Percentiles rank a stretch among this genome's conserved stretches.
phyloP scores from a whole-genome alignment of 2,329 filamentous ascomycete species.

The Fusarium burgessii region DNA sequence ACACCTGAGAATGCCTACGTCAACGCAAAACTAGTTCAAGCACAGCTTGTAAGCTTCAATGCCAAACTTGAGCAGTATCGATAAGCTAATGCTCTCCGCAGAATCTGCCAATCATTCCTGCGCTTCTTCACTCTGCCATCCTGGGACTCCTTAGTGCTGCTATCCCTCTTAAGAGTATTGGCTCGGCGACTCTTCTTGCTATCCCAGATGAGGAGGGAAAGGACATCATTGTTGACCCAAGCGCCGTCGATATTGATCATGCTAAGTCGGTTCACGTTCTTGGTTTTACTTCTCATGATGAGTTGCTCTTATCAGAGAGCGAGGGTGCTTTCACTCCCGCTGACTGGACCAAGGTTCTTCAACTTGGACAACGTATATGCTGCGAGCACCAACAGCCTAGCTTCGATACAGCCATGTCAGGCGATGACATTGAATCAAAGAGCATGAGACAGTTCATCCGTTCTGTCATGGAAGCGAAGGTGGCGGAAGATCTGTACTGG shows the following conservation, averaged over 20 bases:
- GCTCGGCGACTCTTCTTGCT: conserved; percentile 74
- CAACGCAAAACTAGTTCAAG: conserved; percentile 69
- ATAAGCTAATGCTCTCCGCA: conserved; percentile 51
- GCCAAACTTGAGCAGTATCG: neutral
- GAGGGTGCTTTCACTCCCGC: conserved; percentile 81
- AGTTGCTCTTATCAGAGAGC: conserved; percentile 83
- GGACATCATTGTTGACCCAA: conserved; percentile 69
- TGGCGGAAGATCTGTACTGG: conserved; percentile 68
- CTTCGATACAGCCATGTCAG: conserved; percentile 59
- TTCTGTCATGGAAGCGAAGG: conserved; percentile 68
- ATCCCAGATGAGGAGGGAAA: conserved; percentile 60
- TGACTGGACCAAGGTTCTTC: conserved; percentile 79
- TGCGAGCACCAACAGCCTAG: conserved; percentile 57
- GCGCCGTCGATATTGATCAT: conserved; percentile 68
- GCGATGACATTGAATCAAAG: conserved; percentile 56
- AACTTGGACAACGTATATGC: conserved; percentile 75
- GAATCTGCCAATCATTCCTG: conserved; percentile 84
- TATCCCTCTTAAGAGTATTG: conserved; percentile 80
- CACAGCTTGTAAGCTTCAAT: conserved; percentile 65
- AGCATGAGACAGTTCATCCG: conserved; percentile 71
- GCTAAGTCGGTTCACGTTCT: conserved; percentile 84
- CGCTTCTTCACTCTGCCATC: conserved; percentile 82
- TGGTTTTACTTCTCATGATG: conserved; percentile 79
- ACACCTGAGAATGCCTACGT: conserved; percentile 75
- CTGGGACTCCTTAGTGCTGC: conserved; percentile 84